Evolutionary conservation across 768 basidiomycete species (phyloP).

Genomic region (Nidula microcarpa): DNA sequence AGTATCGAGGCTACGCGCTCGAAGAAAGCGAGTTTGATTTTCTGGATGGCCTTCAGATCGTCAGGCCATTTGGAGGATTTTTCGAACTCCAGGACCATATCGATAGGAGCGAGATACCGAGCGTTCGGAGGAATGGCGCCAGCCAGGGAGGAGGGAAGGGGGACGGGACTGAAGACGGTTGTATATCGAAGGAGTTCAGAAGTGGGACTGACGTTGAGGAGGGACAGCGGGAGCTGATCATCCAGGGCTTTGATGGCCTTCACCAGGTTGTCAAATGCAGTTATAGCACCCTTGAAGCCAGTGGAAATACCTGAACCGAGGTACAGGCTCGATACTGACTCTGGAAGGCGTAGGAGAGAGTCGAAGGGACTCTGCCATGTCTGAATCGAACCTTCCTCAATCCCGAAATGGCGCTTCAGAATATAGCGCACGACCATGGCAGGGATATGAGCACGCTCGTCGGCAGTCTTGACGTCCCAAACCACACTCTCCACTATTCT

Average conservation of each 20-base stretch:
- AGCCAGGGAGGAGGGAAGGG: slow-evolving; percentile 53
- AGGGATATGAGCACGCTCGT: slow-evolving; percentile 80
- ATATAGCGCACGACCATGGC: slow-evolving; percentile 71
- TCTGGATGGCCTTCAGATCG: slow-evolving; percentile 87
- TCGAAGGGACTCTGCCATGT: slow-evolving; percentile 63
- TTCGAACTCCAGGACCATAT: slow-evolving; percentile 85
- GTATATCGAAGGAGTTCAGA: slow-evolving; percentile 82
- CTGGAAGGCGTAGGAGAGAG: slow-evolving; percentile 53
- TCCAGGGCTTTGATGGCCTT: slow-evolving; percentile 69
- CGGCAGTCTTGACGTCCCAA: slow-evolving; percentile 82
- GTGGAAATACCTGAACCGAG: slow-evolving; percentile 33
- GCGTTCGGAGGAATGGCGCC: slow-evolving; percentile 54
- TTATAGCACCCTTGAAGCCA: slow-evolving; percentile 72
- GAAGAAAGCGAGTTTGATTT: slow-evolving; percentile 90
- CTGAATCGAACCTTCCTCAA: slow-evolving; percentile 47
- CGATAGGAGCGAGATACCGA: slow-evolving; percentile 65
- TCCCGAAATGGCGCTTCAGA: slow-evolving; percentile 71
- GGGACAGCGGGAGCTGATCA: slow-evolving; percentile 72
- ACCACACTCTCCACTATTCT: slow-evolving; percentile 92
- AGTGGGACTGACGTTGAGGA: slow-evolving; percentile 72
- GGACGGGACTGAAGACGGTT: slow-evolving; percentile 75
- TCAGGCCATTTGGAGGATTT: slow-evolving; percentile 94
- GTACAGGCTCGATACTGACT: slow-evolving; percentile 43
- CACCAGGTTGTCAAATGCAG: slow-evolving; percentile 78
- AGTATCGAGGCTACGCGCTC: slow-evolving; percentile 72